These are phyloP conservation scores for Nymphaea thermarum DNA, from an alignment of 164 flowering plant species.

Conservation along the genomic window DNA sequence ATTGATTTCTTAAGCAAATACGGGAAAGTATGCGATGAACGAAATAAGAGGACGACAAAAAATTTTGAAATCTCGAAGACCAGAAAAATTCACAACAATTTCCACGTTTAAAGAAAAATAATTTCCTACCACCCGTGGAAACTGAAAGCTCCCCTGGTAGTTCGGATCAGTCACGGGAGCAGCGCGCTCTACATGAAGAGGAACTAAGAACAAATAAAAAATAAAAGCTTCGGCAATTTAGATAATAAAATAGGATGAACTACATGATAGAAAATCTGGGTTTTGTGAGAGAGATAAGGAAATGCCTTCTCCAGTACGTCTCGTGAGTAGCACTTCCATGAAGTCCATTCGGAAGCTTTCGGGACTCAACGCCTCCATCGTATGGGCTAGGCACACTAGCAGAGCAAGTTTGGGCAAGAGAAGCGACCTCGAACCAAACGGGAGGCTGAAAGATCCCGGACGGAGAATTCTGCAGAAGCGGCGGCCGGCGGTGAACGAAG, in stretches of 20 bases:
- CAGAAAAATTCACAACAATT: background rate
- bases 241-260: background rate
- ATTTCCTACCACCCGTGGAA: conserved; percentile 35
- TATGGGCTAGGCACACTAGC: background rate
- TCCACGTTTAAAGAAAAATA: background rate
- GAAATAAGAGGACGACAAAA: background rate
- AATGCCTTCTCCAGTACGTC: background rate
- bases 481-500: background rate
- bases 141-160: conserved; percentile 45
- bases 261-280: background rate
- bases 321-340: background rate
- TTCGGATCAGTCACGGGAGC: conserved; percentile 51
- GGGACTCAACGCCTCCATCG: background rate
- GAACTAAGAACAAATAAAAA: conserved; percentile 27
- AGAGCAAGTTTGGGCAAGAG: background rate
- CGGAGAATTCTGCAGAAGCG: background rate
- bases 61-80: background rate
- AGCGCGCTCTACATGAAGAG: conserved; percentile 40
- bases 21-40: too few relatives aligned
- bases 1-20: background rate
- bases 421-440: background rate
- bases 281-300: background rate
- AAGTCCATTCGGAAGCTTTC: background rate
- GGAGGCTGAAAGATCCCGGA: background rate
- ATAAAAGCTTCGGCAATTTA: background rate